phyloP scores from a whole-genome alignment of 495 filamentous ascomycete genomes.

The Pseudomonodictys pantanalensis region DNA sequence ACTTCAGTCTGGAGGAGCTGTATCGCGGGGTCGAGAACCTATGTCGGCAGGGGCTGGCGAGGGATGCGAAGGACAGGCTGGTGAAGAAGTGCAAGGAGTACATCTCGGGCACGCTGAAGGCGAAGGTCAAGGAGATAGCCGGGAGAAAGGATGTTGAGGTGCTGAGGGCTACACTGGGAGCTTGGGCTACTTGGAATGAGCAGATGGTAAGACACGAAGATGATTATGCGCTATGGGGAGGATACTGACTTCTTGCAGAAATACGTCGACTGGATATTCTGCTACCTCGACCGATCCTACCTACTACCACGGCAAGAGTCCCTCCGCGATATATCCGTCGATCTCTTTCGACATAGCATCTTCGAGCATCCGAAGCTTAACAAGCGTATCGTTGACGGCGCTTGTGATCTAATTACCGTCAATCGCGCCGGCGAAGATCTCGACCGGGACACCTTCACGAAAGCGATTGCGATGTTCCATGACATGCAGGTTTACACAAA shows the following conservation, averaged over 20 bases:
- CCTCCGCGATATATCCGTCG: conserved; percentile 57
- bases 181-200: conserved; percentile 76
- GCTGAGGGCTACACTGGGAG: conserved; percentile 59
- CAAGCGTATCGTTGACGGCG: conserved; percentile 61
- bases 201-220: conserved; percentile 60
- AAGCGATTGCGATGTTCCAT: conserved; percentile 76
- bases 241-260: conserved; percentile 47
- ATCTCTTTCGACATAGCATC: conserved; percentile 55
- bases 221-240: background rate
- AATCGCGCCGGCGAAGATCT: conserved; percentile 58
- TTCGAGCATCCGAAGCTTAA: conserved; percentile 54
- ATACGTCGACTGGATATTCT: conserved; percentile 80
- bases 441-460: conserved; percentile 58
- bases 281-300: conserved; percentile 86
- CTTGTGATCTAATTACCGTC: conserved; percentile 71
- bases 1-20: conserved; percentile 74
- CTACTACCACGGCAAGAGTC: conserved; percentile 63
- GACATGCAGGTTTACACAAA: conserved; percentile 72
- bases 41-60: conserved; percentile 70
- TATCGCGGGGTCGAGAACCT: conserved; percentile 89
- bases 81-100: conserved; percentile 60
- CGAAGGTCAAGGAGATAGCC: conserved; percentile 50
- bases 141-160: conserved; percentile 59
- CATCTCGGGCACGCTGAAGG: conserved; percentile 56
- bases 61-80: conserved; percentile 61